Base-by-base conservation (phyloP, 2,329 filamentous ascomycete genomes). In the Fusarium sp. region DNA sequence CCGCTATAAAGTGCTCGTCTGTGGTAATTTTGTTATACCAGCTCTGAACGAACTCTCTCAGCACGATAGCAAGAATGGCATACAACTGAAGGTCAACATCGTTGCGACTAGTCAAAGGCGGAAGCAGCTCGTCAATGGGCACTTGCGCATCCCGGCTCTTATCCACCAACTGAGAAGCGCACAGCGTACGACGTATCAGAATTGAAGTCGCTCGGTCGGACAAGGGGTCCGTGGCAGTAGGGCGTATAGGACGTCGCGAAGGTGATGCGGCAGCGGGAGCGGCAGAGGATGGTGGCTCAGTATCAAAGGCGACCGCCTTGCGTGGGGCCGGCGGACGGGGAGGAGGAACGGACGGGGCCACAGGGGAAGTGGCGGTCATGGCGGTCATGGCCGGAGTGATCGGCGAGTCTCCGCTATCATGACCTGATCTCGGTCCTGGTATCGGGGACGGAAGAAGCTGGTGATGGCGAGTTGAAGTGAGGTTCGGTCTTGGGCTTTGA, bases 11-110 rank as follows among this genome's bases (percentile, higher is more conserved):
- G 14, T 88, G 86, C 76, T 94, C 92, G 79, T 99, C 95, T 5
- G 93, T 89, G 2, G 95, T 97, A 78, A 99, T 96, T 78, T 91
- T 95, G 68, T 84, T 86, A 82, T 99, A 99, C 96, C 96, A 99
- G 32, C 89, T 89, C 78, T 96, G 90, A 37, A 99, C 92, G 77
- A 94, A 97, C 68, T 97, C 94, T 74, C 92, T 90, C 73, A 97
- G 84, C 65, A 98, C 89, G 61, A 98, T 91, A 52, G 96, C 92
- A 63, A 99, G 89, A 62, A 98, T 87, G 28, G 93, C 95, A 77
- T 98, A 99, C 6, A 99, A 86, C 80, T 99, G 92, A 57, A 96
- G 82, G 78, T 99, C 96, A 62, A 98, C 89, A 72, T 96, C 93
- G 78, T 97, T 97, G 51, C 93, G 94, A 82, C 94, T 97, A 48